phyloP scores from a whole-genome alignment of 306 rosid genomes.

The Sechiopsis laciniata region DNA sequence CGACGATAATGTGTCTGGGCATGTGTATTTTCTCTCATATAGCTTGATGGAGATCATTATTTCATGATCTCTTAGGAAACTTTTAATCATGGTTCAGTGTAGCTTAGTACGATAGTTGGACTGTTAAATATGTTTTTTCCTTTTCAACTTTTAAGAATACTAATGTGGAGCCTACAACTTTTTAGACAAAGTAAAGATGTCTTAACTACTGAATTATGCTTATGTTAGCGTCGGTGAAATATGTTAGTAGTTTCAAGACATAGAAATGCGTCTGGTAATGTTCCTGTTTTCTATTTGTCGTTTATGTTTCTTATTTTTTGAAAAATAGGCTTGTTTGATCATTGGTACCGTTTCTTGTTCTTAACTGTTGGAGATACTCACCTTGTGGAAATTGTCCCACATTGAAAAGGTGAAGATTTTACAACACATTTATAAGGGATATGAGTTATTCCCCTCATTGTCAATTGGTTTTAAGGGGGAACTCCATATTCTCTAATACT shows the following conservation, averaged over 20 bases:
- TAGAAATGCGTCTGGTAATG: background rate
- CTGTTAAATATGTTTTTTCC: background rate
- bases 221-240: background rate
- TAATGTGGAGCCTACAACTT: background rate
- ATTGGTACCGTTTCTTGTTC: too few species aligned
- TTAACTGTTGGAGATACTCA: too few species aligned
- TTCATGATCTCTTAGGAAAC: background rate
- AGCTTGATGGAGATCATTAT: background rate
- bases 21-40: background rate
- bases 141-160: background rate
- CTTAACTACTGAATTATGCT: background rate
- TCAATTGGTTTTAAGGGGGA: too few species aligned
- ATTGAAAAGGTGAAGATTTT: too few species aligned
- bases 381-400: too few species aligned
- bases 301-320: too few species aligned
- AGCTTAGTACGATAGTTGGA: background rate
- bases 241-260: background rate
- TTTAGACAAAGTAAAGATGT: background rate
- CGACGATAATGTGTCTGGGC: background rate
- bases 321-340: too few species aligned
- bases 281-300: too few species aligned
- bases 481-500: too few species aligned
- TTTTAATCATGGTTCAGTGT: background rate
- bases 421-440: too few species aligned
- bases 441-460: too few species aligned